Conservation (phyloP, 2,329 filamentous ascomycete genomes). For the Plectosphaerella sp. region DNA sequence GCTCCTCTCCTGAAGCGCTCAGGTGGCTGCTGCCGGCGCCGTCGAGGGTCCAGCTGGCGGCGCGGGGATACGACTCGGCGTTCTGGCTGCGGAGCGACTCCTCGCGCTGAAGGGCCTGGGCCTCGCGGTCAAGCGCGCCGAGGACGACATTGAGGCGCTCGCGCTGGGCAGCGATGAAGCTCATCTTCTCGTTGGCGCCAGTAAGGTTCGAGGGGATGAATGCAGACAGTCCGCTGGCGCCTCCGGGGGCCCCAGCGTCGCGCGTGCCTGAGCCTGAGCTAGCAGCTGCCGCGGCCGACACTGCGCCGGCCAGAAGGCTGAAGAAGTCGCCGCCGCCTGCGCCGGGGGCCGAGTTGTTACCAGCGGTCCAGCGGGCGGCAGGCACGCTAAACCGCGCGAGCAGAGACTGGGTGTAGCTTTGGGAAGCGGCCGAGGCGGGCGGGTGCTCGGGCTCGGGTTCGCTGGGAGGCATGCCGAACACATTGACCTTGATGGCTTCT, state of each 20-base stretch:
- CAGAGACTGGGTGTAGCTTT: constrained; percentile 73
- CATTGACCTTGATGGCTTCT: constrained; percentile 67
- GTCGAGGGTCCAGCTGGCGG: constrained; percentile 11
- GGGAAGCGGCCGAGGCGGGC: constrained; percentile 36
- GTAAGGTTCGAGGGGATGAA: constrained; percentile 69
- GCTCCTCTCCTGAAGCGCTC: constrained; percentile 2
- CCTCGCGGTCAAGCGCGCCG: constrained; percentile 75
- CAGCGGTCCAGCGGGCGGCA: constrained; percentile 52
- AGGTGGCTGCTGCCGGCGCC: background rate
- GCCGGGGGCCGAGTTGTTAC: constrained; percentile 27
- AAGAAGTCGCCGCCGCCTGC: constrained; percentile 60
- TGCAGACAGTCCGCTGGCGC: constrained; percentile 33
- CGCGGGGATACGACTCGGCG: constrained; percentile 1
- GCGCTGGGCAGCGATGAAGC: constrained; percentile 73
- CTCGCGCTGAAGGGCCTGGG: constrained; percentile 50
- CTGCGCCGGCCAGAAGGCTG: constrained; percentile 68
- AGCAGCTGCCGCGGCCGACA: constrained; percentile 56
- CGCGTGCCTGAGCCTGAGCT: constrained; percentile 10
- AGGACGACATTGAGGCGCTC: constrained; percentile 72
- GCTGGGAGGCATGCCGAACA: constrained; percentile 71
- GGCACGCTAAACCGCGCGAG: constrained; percentile 86
- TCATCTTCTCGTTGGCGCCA: constrained; percentile 61
- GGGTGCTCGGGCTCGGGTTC: constrained; percentile 29
- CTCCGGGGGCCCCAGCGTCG: constrained; percentile 7
- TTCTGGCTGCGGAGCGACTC: constrained; percentile 15